Percentiles rank a stretch among this genome's conserved stretches.
These are phyloP conservation scores for Nitzschia inconspicua DNA, from an alignment of 108 stramenopile species.

Conservation along the genomic window DNA sequence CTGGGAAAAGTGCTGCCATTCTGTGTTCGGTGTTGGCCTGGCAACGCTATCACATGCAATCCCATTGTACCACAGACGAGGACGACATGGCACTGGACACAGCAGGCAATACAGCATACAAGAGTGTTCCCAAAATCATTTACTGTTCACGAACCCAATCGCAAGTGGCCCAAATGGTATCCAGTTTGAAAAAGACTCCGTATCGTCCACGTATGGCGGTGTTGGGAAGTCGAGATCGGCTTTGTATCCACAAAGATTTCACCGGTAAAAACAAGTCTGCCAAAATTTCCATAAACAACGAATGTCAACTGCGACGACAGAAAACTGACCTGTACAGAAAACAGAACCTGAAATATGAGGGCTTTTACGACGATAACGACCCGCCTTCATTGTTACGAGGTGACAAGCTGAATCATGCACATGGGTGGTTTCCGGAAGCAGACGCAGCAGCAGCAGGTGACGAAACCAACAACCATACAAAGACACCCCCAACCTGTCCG, in stretches of 20 bases:
- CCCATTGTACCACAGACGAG: background rate
- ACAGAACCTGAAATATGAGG: conserved; percentile 4
- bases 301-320: conserved; percentile 48
- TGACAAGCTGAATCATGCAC: no score
- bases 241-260: conserved; percentile 63
- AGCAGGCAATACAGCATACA: background rate
- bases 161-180: conserved; percentile 91
- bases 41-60: conserved; percentile 49
- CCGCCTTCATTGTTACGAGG: no score
- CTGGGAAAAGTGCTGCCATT: conserved; percentile 78
- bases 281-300: conserved; percentile 42
- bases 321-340: conserved; percentile 56
- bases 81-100: background rate
- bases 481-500: conserved; percentile 43
- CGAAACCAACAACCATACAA: background rate
- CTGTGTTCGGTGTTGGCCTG: conserved; percentile 72
- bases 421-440: conserved; percentile 18
- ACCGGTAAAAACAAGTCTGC: conserved; percentile 12
- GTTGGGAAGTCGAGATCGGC: conserved; percentile 85
- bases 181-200: conserved; percentile 83
- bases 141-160: conserved; percentile 93
- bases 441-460: no score
- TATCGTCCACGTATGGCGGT: conserved; percentile 89
- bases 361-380: conserved; percentile 56
- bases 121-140: conserved; percentile 55